Evolutionary conservation across 2,329 filamentous ascomycete species (phyloP).

Genomic region (Ophiosphaerella narmari): DNA sequence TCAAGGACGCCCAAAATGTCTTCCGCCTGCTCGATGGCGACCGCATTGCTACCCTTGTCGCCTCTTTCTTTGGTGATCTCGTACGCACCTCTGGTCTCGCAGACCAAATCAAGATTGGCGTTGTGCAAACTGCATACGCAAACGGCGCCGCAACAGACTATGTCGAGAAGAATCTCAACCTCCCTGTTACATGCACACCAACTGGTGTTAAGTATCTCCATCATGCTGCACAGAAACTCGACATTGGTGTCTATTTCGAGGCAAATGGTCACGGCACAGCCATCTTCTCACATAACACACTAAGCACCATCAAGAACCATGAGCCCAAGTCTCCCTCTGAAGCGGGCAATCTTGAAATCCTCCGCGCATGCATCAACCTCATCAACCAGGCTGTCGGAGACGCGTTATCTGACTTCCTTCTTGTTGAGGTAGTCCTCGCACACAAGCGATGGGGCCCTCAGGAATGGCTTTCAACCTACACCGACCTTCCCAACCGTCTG

Average conservation of each 20-base stretch:
- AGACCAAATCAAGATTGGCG: constrained; percentile 83
- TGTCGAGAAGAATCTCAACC: constrained; percentile 81
- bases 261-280: constrained; percentile 98
- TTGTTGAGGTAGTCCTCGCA: constrained; percentile 93
- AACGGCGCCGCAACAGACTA: constrained; percentile 95
- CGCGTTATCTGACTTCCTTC: constrained; percentile 90
- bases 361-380: constrained; percentile 81
- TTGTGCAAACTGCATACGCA: constrained; percentile 97
- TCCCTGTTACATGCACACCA: constrained; percentile 89
- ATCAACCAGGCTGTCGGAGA: constrained; percentile 99
- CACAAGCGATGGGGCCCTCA: constrained; percentile 90
- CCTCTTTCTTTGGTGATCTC: constrained; percentile 90
- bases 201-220: constrained; percentile 98
- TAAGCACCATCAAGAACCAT: constrained; percentile 76
- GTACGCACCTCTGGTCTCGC: constrained; percentile 77
- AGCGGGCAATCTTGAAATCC: constrained; percentile 83
- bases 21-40: constrained; percentile 97
- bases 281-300: constrained; percentile 84
- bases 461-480: constrained; percentile 93
- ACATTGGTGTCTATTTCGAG: constrained; percentile 97
- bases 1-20: constrained; percentile 76
- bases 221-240: constrained; percentile 92
- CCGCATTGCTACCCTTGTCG: constrained; percentile 91
- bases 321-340: constrained; percentile 90
- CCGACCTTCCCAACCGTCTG: constrained; percentile 92